phyloP scores from a whole-genome alignment of 148 eudicot genomes.

The Chenopodium suecicum region DNA sequence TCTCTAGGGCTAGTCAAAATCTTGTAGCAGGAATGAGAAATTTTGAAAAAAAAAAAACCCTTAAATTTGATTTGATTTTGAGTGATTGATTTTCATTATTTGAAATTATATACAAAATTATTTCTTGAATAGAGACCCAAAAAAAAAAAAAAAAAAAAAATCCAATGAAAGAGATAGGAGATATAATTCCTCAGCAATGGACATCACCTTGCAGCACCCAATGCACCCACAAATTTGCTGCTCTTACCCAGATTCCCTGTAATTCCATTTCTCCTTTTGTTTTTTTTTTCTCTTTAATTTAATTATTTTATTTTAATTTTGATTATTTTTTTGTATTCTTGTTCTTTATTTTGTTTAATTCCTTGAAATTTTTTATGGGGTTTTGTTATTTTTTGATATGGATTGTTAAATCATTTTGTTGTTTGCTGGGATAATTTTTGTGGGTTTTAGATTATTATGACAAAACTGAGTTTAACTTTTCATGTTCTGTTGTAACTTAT shows the following conservation, averaged over 20 bases:
- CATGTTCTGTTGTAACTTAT: neutral
- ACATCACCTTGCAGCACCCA: constrained; percentile 78
- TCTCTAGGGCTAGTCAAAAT: no score
- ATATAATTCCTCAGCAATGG: constrained; percentile 79
- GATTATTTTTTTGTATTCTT: neutral
- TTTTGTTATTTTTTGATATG: neutral
- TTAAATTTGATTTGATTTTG: no score
- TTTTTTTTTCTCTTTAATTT: neutral
- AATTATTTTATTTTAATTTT: neutral
- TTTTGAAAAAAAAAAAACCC: no score
- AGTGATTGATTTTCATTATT: no score
- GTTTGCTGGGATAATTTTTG: neutral
- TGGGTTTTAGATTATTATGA: neutral
- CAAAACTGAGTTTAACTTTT: neutral
- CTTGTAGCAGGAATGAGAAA: no score
- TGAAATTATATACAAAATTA: no score
- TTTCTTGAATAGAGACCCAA: neutral
- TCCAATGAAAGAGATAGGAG: constrained; percentile 38
- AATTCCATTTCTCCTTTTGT: constrained; percentile 12
- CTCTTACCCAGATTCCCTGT: constrained; percentile 96
- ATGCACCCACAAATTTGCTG: constrained; percentile 85
- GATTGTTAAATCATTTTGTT: neutral
- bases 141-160: neutral
- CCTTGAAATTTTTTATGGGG: neutral
- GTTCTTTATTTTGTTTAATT: neutral